Percentiles rank a stretch among this genome's conserved stretches.
Conservation (phyloP, 495 filamentous ascomycete species). For the Tuber magnatum region DNA sequence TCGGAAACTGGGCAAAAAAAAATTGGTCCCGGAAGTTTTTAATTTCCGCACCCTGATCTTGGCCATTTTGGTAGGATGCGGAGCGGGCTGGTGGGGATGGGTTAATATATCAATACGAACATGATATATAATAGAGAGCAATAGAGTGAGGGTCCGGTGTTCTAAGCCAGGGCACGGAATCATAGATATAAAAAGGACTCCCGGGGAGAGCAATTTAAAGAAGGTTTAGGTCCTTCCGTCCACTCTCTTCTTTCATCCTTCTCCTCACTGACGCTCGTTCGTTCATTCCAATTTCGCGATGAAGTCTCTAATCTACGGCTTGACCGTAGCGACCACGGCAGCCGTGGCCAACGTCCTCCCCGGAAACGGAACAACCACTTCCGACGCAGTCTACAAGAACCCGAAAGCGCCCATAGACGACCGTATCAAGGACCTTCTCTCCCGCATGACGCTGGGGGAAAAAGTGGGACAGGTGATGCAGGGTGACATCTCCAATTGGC, state of each 20-base stretch:
- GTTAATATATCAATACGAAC: neutral
- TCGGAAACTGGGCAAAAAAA: neutral
- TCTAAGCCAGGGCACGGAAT: neutral
- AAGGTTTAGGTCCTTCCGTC: neutral
- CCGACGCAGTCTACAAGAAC: conserved; percentile 52
- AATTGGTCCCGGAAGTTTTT: neutral
- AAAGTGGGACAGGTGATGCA: conserved; percentile 62
- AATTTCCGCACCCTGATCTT: neutral
- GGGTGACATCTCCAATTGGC: conserved; percentile 65
- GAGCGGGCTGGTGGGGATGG: neutral
- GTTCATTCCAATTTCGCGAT: neutral
- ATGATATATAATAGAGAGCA: neutral
- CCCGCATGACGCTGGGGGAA: conserved; percentile 63
- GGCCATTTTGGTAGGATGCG: neutral
- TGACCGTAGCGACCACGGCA: neutral
- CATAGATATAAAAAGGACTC: neutral
- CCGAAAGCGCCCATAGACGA: conserved; percentile 53
- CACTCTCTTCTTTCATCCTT: neutral
- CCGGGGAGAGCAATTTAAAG: neutral
- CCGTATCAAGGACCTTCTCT: conserved; percentile 57
- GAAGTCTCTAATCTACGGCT: neutral
- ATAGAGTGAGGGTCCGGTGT: neutral
- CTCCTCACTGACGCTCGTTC: neutral
- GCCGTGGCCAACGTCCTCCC: neutral
- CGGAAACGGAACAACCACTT: neutral